Percentiles rank a stretch among this genome's conserved stretches.
Conservation (phyloP, 169 alveolate species). For the Eimeria brunetti region DNA sequence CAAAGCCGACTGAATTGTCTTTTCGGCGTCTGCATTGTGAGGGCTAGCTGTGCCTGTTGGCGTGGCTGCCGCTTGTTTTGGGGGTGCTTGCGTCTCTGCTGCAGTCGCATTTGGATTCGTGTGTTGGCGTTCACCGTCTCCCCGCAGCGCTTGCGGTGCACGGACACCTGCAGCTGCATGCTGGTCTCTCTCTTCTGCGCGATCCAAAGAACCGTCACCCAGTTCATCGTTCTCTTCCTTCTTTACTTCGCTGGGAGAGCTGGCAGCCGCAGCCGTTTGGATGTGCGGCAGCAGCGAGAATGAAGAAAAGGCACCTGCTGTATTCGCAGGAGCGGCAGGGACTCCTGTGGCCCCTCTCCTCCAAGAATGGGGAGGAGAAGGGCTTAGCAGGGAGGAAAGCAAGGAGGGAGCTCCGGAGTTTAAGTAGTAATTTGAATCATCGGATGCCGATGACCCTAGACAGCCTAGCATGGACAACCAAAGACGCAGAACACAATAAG, state of each 20-base stretch:
- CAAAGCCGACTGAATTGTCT: not conserved
- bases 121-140: not conserved
- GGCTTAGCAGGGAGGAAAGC: conserved; percentile 4
- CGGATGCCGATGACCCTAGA: not conserved
- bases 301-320: not conserved
- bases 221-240: not conserved
- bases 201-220: not conserved
- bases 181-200: not conserved
- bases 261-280: conserved; percentile 15
- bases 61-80: not conserved
- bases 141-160: conserved; percentile 12
- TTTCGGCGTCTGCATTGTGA: not conserved
- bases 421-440: not conserved
- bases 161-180: not conserved
- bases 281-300: conserved; percentile 15
- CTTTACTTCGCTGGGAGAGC: not conserved
- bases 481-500: not conserved
- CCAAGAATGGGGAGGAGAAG: not conserved
- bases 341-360: not conserved
- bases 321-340: not conserved
- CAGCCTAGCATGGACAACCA: not conserved
- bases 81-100: not conserved
- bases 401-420: not conserved
- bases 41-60: not conserved
- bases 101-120: not conserved